Evolutionary conservation across 2,329 filamentous ascomycete genomes (phyloP).

Genomic region (Pochonia chlamydosporia): DNA sequence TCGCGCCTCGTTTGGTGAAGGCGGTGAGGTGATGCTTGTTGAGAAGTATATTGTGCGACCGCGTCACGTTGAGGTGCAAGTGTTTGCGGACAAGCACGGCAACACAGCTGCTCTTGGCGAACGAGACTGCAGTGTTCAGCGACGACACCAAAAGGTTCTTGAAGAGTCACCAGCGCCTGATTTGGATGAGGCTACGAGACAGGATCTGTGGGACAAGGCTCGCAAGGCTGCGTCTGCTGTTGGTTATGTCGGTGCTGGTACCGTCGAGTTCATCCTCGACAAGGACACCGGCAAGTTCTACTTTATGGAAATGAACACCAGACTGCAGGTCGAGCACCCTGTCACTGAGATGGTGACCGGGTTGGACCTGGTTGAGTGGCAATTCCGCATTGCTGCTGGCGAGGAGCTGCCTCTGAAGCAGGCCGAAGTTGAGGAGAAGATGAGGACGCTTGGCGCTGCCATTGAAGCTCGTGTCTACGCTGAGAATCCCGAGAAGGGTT

Average conservation of each 20-base stretch:
- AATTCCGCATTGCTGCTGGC: constrained; percentile 68
- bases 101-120: constrained; percentile 81
- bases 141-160: constrained; percentile 84
- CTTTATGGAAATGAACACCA: constrained; percentile 79
- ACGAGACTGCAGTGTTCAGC: constrained; percentile 81
- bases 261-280: constrained; percentile 86
- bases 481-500: constrained; percentile 86
- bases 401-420: constrained; percentile 53
- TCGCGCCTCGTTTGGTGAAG: constrained; percentile 71
- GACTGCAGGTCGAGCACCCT: constrained; percentile 93
- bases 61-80: constrained; percentile 83
- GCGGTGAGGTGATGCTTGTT: constrained; percentile 74
- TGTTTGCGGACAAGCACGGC: constrained; percentile 78
- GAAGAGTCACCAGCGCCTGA: constrained; percentile 81
- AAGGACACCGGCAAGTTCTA: constrained; percentile 76
- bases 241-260: constrained; percentile 83
- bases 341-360: constrained; percentile 71
- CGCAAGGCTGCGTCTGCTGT: constrained; percentile 65
- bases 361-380: constrained; percentile 84
- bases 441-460: constrained; percentile 72
- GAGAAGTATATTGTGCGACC: constrained; percentile 77
- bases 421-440: constrained; percentile 64
- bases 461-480: constrained; percentile 97
- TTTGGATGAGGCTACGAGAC: constrained; percentile 50
- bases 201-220: constrained; percentile 62